Percentiles rank a stretch among this genome's conserved stretches.
Conservation (phyloP, 768 basidiomycete species). For the Thelephora ganbajun region DNA sequence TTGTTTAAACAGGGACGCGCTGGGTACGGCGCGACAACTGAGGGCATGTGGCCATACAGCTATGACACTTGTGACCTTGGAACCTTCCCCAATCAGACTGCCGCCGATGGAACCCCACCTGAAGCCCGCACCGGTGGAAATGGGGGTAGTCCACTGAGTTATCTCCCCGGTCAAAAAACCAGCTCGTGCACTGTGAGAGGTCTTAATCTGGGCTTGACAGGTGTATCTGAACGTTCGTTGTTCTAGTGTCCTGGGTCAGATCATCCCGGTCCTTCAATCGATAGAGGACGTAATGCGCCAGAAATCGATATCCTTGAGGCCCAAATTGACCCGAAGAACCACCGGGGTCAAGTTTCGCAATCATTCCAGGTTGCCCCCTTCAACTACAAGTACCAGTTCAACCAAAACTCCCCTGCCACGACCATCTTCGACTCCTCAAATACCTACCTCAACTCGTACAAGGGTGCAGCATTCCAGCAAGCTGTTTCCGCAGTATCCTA, state of each 20-base stretch:
- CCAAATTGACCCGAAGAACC: constrained; percentile 39
- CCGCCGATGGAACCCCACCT: constrained; percentile 39
- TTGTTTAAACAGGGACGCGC: constrained; percentile 45
- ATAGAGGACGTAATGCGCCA: constrained; percentile 61
- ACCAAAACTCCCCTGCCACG: constrained; percentile 35
- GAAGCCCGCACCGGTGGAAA: constrained; percentile 39
- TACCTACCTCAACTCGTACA: constrained; percentile 52
- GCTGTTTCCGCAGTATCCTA: constrained; percentile 52
- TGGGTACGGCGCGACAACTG: constrained; percentile 81
- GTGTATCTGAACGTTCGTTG: neutral
- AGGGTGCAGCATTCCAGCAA: constrained; percentile 62
- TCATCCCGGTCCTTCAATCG: constrained; percentile 73
- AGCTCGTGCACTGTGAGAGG: constrained; percentile 55
- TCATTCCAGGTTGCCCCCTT: constrained; percentile 73
- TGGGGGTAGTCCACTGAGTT: constrained; percentile 48
- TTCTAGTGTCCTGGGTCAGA: constrained; percentile 52
- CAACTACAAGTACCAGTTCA: constrained; percentile 52
- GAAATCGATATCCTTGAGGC: constrained; percentile 93
- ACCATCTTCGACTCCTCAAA: constrained; percentile 34
- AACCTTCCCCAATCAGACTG: constrained; percentile 72
- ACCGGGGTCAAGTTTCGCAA: constrained; percentile 62
- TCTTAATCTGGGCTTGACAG: neutral
- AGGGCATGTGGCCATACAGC: constrained; percentile 74
- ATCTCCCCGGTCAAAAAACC: constrained; percentile 73
- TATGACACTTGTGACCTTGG: constrained; percentile 81